Conservation (phyloP, 345 rosid genomes). For the Trapa incisa region DNA sequence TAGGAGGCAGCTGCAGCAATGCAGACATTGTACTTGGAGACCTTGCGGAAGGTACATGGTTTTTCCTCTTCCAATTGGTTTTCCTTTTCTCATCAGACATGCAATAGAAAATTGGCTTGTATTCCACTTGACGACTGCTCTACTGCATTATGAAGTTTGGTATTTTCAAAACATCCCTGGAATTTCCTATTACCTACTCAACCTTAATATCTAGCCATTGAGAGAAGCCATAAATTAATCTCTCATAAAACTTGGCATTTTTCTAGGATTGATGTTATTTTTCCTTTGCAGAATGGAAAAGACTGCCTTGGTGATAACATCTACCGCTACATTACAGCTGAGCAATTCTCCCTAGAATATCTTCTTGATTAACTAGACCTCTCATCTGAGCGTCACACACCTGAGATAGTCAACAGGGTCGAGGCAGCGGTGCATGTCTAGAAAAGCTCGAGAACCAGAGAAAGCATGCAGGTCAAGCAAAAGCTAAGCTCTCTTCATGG, state of each 20-base stretch:
- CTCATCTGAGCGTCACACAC: slow-evolving; percentile 71
- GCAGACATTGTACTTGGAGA: slow-evolving; percentile 79
- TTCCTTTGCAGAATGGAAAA: slow-evolving; percentile 17
- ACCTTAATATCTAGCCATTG: too few relatives aligned
- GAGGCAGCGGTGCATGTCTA: slow-evolving; percentile 82
- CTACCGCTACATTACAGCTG: slow-evolving; percentile 68
- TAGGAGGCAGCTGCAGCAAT: slow-evolving; percentile 74
- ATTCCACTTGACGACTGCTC: too few relatives aligned
- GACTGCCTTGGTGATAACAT: slow-evolving; percentile 74
- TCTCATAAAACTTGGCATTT: background rate
- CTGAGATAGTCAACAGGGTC: slow-evolving; percentile 71
- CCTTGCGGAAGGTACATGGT: slow-evolving; percentile 56
- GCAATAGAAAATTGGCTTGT: too few relatives aligned
- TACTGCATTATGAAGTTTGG: too few relatives aligned
- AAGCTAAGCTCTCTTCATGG: slow-evolving; percentile 51
- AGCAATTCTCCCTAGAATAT: slow-evolving; percentile 68
- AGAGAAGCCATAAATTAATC: too few relatives aligned
- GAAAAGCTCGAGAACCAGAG: slow-evolving; percentile 48
- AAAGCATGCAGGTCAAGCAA: slow-evolving; percentile 27
- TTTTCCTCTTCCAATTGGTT: too few relatives aligned
- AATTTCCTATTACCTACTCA: too few relatives aligned
- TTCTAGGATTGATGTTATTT: background rate
- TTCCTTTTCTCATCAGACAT: too few relatives aligned
- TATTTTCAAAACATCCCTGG: too few relatives aligned
- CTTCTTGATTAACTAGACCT: slow-evolving; percentile 82